phyloP scores from a whole-genome alignment of 2,329 filamentous ascomycete species.

The Sclerotinia minor region DNA sequence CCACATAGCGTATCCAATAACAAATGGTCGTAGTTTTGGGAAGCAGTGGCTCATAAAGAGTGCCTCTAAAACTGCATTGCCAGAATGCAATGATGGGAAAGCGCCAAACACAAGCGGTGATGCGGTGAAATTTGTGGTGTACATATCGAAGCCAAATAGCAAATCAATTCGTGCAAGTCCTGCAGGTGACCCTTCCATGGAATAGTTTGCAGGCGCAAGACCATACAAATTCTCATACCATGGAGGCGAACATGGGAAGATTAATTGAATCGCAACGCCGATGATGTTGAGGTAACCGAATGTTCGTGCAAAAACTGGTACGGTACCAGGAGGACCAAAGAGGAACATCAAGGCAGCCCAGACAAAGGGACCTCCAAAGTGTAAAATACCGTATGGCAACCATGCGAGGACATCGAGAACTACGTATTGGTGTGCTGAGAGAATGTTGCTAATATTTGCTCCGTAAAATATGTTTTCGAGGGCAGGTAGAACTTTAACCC shows the following conservation, averaged over 20 bases:
- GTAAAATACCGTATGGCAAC: constrained; percentile 88
- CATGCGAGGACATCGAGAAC: constrained; percentile 86
- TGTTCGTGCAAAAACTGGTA: constrained; percentile 79
- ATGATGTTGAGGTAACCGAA: constrained; percentile 92
- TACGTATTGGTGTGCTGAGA: constrained; percentile 83
- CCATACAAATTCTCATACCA: constrained; percentile 97
- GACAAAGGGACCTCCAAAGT: constrained; percentile 83
- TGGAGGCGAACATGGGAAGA: constrained; percentile 91
- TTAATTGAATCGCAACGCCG: constrained; percentile 82
- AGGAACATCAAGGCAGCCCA: constrained; percentile 80
- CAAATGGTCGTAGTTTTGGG: constrained; percentile 75
- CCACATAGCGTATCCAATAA: constrained; percentile 84
- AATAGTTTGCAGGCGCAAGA: constrained; percentile 86
- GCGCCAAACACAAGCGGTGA: constrained; percentile 92
- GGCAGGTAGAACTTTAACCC: constrained; percentile 90
- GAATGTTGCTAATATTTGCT: constrained; percentile 91
- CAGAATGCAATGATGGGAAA: constrained; percentile 90
- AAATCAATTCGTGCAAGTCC: constrained; percentile 86
- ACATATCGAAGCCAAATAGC: constrained; percentile 87
- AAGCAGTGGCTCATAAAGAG: constrained; percentile 93
- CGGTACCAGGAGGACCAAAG: constrained; percentile 81
- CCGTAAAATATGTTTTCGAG: constrained; percentile 96
- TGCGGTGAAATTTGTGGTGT: constrained; percentile 87
- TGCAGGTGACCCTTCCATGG: constrained; percentile 84
- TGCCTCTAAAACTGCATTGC: constrained; percentile 83